Conservation (phyloP, 305 asterid genomes). For the Solanum hybrid region DNA sequence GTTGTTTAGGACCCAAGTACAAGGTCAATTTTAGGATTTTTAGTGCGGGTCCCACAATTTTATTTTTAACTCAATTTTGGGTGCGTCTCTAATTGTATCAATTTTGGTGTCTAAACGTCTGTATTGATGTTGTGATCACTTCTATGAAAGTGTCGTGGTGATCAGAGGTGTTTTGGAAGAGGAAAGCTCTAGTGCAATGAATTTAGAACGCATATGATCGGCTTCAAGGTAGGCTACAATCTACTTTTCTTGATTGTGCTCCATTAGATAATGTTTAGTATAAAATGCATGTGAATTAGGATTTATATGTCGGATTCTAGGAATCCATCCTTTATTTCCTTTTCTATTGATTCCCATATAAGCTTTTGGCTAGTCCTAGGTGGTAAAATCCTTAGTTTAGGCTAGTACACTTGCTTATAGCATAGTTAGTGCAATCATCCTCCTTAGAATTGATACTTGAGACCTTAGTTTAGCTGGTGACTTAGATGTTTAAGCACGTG, state of each 20-base stretch:
- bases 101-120: background rate
- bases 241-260: background rate
- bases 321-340: background rate
- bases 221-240: background rate
- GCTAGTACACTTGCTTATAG: background rate
- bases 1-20: background rate
- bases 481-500: background rate
- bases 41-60: background rate
- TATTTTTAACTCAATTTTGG: background rate
- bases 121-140: background rate
- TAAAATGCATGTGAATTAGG: background rate
- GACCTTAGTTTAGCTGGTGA: background rate
- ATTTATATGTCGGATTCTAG: background rate
- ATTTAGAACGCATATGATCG: background rate
- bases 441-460: background rate
- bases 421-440: background rate
- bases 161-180: background rate
- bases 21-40: background rate
- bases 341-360: background rate
- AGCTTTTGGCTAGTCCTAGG: background rate
- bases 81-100: background rate
- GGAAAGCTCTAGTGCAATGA: background rate
- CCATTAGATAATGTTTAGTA: background rate
- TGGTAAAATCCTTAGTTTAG: background rate
- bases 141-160: background rate